These are phyloP conservation scores for Fusarium chlamydosporum DNA, from an alignment of 2,329 filamentous ascomycete species.

Conservation along the genomic window DNA sequence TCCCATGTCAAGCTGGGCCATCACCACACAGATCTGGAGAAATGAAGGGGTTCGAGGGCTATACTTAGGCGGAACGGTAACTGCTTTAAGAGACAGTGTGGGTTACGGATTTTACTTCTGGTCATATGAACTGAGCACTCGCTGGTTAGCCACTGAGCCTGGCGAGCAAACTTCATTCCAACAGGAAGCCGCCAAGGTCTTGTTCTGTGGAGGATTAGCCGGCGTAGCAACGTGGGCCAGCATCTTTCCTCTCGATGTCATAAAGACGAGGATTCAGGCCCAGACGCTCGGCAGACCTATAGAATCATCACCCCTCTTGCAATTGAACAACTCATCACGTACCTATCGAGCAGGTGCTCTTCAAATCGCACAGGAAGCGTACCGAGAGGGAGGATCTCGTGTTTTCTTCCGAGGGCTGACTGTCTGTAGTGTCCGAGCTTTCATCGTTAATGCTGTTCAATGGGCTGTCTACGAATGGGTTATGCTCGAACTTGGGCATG, in stretches of 20 bases:
- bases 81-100: slow-evolving; percentile 84
- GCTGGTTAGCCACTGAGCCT: slow-evolving; percentile 59
- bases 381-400: slow-evolving; percentile 70
- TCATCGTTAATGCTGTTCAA: slow-evolving; percentile 92
- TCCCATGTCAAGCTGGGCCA: slow-evolving; percentile 70
- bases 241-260: slow-evolving; percentile 90
- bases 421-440: slow-evolving; percentile 87
- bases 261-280: slow-evolving; percentile 93
- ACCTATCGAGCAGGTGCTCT: slow-evolving; percentile 65
- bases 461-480: slow-evolving; percentile 95
- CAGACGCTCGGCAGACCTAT: slow-evolving; percentile 61
- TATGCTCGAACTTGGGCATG: slow-evolving; percentile 70
- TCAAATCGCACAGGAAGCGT: slow-evolving; percentile 75
- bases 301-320: slow-evolving; percentile 37
- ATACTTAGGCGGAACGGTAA: slow-evolving; percentile 86
- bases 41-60: slow-evolving; percentile 75
- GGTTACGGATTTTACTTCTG: slow-evolving; percentile 99
- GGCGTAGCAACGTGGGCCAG: slow-evolving; percentile 91
- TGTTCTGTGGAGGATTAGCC: slow-evolving; percentile 89
- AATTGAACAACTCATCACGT: slow-evolving; percentile 43
- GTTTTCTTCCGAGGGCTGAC: slow-evolving; percentile 82
- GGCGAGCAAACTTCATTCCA: slow-evolving; percentile 48
- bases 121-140: slow-evolving; percentile 84
- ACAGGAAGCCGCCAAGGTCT: slow-evolving; percentile 71
- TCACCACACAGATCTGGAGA: slow-evolving; percentile 73